phyloP scores from a whole-genome alignment of 2,329 filamentous ascomycete genomes.

The Talaromyces rugulosus region DNA sequence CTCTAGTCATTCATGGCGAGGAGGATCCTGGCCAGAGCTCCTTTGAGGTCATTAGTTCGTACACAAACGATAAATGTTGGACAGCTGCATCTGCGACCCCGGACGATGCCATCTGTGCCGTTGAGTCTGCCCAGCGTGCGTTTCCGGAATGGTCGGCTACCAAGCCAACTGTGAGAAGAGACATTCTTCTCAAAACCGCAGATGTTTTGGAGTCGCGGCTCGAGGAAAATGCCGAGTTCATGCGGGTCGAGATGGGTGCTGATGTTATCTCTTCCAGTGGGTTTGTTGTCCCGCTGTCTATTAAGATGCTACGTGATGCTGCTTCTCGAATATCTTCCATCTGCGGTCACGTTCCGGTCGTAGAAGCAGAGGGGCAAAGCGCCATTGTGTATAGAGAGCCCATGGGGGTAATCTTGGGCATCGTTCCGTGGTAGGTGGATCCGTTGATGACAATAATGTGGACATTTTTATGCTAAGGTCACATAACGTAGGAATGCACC shows the following conservation, averaged over 20 bases:
- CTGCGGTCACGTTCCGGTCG: conserved; percentile 46
- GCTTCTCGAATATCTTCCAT: conserved; percentile 46
- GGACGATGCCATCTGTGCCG: conserved; percentile 39
- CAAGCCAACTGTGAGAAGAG: conserved; percentile 57
- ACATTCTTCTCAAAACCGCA: conserved; percentile 67
- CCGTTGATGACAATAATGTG: neutral
- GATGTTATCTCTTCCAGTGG: conserved; percentile 28
- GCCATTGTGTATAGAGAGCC: conserved; percentile 69
- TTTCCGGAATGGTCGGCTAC: conserved; percentile 64
- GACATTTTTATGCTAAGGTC: neutral
- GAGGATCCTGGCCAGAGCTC: conserved; percentile 26
- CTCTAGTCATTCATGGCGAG: conserved; percentile 36
- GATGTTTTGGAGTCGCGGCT: conserved; percentile 45
- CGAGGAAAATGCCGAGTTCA: conserved; percentile 55
- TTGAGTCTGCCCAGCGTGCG: conserved; percentile 58
- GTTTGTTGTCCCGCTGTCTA: conserved; percentile 27
- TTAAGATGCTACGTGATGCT: conserved; percentile 44
- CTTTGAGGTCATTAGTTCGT: conserved; percentile 52
- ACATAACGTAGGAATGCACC: conserved; percentile 49
- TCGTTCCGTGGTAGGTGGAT: conserved; percentile 66
- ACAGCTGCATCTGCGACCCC: conserved; percentile 51
- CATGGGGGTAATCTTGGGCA: conserved; percentile 70
- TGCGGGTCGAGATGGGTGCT: conserved; percentile 54
- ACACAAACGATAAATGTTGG: conserved; percentile 49
- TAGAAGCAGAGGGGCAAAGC: conserved; percentile 47